A percentile compares a stretch with the other conserved stretches of the same genome.
These are phyloP conservation scores for Buxus sempervirens DNA, from an alignment of 164 flowering plant genomes.

Conservation along the genomic window DNA sequence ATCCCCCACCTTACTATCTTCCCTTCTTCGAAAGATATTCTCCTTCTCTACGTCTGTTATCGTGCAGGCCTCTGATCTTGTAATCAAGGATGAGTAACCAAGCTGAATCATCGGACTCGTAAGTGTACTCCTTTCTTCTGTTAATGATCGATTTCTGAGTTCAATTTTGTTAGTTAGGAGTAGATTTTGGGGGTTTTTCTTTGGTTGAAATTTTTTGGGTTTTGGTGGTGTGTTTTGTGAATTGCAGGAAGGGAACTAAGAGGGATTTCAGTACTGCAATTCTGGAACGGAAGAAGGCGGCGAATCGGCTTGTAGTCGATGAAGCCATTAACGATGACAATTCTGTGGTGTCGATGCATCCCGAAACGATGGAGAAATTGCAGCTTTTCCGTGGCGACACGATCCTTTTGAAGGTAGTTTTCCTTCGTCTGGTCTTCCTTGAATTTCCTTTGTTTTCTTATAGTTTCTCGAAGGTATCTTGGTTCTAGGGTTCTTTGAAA, in stretches of 20 bases:
- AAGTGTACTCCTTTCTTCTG: constrained; percentile 14
- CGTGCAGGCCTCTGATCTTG: neutral
- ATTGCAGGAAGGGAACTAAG: constrained; percentile 58
- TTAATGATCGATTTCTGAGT: neutral
- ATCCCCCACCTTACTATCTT: neutral
- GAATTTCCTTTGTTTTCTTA: neutral
- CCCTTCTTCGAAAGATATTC: constrained; percentile 13
- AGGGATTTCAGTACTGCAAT: constrained; percentile 83
- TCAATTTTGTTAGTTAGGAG: neutral
- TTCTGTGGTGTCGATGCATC: constrained; percentile 72
- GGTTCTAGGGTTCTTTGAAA: neutral
- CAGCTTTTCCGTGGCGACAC: constrained; percentile 87
- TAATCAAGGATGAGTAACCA: constrained; percentile 38
- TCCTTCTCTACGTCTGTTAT: neutral
- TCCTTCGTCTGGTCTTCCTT: neutral
- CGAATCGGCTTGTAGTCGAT: constrained; percentile 74
- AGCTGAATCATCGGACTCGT: constrained; percentile 68
- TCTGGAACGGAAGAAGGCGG: constrained; percentile 76
- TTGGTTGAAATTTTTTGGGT: constrained; percentile 2
- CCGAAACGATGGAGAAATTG: constrained; percentile 81
- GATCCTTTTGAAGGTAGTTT: constrained; percentile 59
- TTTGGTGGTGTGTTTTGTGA: neutral
- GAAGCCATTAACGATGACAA: constrained; percentile 81
- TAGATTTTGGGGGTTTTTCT: neutral
- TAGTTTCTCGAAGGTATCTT: neutral